phyloP scores from a whole-genome alignment of 805 yeast species.

The Metschnikowia noctiluminum region DNA sequence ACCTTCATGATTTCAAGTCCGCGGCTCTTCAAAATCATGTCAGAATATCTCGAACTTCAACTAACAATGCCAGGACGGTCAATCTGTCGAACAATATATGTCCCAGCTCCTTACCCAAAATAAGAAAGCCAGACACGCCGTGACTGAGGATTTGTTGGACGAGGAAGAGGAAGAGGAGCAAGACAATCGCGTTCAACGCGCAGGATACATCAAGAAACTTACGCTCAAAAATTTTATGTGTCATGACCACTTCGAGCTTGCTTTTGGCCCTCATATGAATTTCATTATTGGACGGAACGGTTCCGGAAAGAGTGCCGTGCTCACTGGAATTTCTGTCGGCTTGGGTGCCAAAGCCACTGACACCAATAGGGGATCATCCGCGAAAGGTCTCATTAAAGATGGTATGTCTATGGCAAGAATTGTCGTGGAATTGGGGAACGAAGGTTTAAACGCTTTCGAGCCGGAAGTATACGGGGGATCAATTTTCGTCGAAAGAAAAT shows the following conservation, averaged over 20 bases:
- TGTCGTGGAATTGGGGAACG: constrained; percentile 59
- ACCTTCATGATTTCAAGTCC: too few relatives aligned
- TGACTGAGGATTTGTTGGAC: constrained; percentile 15
- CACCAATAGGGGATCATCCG: constrained; percentile 77
- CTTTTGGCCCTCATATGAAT: constrained; percentile 75
- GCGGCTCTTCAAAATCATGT: too few relatives aligned
- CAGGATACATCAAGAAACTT: constrained; percentile 70
- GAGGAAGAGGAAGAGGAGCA: constrained; percentile 14
- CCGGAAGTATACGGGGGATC: constrained; percentile 64
- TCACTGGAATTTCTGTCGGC: constrained; percentile 84
- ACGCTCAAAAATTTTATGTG: constrained; percentile 81
- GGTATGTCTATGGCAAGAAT: constrained; percentile 71
- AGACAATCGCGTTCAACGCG: constrained; percentile 22
- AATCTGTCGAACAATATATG: constrained; percentile 20
- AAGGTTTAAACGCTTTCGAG: constrained; percentile 61
- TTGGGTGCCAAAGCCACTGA: constrained; percentile 85
- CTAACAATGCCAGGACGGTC: constrained; percentile 15
- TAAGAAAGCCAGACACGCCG: constrained; percentile 10
- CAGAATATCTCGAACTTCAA: neutral
- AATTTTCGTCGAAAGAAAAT: constrained; percentile 66
- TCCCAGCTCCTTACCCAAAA: constrained; percentile 16
- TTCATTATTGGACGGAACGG: constrained; percentile 90
- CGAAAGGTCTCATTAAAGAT: constrained; percentile 70
- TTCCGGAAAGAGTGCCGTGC: constrained; percentile 83
- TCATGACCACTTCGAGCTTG: constrained; percentile 74